Evolutionary conservation across 2,329 filamentous ascomycete genomes (phyloP).

Genomic region (Geosmithia morbida): DNA sequence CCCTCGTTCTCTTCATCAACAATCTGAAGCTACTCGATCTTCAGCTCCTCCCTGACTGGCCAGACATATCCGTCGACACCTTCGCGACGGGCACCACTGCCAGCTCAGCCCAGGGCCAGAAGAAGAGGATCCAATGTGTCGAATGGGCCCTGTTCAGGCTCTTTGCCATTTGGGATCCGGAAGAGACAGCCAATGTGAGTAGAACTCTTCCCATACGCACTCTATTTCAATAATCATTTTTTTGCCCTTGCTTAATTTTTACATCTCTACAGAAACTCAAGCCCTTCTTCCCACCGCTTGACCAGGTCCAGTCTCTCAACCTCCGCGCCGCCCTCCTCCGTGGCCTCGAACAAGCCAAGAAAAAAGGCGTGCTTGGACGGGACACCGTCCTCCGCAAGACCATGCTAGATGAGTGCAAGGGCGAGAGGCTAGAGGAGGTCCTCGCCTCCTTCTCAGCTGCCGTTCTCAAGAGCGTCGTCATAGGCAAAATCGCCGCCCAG

Average conservation of each 20-base stretch:
- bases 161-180: constrained; percentile 69
- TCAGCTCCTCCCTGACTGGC: constrained; percentile 66
- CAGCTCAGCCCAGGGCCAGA: constrained; percentile 49
- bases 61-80: constrained; percentile 52
- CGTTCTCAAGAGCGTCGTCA: constrained; percentile 58
- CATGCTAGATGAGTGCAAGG: constrained; percentile 93
- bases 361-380: constrained; percentile 66
- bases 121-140: constrained; percentile 65
- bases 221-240: not conserved
- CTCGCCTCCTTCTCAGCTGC: constrained; percentile 71
- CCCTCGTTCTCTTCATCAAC: constrained; percentile 47
- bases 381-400: constrained; percentile 78
- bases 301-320: constrained; percentile 83
- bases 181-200: constrained; percentile 57
- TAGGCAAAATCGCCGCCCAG: constrained; percentile 22
- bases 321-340: constrained; percentile 73
- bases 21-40: constrained; percentile 76
- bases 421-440: constrained; percentile 78
- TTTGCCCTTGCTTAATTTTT: constrained; percentile 1
- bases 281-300: constrained; percentile 80
- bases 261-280: constrained; percentile 55
- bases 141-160: constrained; percentile 90
- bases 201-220: not conserved
- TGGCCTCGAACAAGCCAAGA: constrained; percentile 73
- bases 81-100: constrained; percentile 50